A percentile compares a stretch with the other conserved stretches of the same genome.
Conservation (phyloP, 2,329 filamentous ascomycete genomes). For the Colletotrichum noveboracense region DNA sequence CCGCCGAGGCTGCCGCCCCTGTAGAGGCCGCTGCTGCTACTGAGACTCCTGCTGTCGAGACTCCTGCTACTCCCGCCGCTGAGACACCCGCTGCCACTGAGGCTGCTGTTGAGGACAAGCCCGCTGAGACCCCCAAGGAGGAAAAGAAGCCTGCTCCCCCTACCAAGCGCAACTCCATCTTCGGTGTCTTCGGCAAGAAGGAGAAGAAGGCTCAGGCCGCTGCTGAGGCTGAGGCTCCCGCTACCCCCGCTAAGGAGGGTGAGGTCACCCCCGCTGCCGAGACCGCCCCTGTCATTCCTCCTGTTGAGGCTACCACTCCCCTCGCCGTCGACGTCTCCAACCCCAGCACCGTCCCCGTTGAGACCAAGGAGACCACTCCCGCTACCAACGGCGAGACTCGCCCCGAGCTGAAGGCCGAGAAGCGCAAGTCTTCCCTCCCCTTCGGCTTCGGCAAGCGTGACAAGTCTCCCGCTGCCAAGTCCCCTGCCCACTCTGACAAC, state of each 20-base stretch:
- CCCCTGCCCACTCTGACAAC: constrained; percentile 51
- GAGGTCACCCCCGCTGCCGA: constrained; percentile 47
- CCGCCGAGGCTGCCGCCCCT: constrained; percentile 31
- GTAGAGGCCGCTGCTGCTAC: constrained; percentile 34
- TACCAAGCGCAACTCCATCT: constrained; percentile 63
- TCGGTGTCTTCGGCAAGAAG: constrained; percentile 59
- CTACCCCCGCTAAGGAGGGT: constrained; percentile 46
- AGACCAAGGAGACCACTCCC: constrained; percentile 49
- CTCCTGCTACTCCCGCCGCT: constrained; percentile 31
- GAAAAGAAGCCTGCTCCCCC: constrained; percentile 51
- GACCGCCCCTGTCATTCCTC: constrained; percentile 63
- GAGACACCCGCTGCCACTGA: constrained; percentile 39
- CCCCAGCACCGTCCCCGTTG: constrained; percentile 50
- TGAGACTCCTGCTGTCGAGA: constrained; percentile 36
- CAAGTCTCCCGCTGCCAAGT: constrained; percentile 50
- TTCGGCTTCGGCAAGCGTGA: constrained; percentile 75
- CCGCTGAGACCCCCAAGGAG: constrained; percentile 37
- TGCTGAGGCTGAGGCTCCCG: constrained; percentile 49
- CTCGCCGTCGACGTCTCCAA: constrained; percentile 59
- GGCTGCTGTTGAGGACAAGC: constrained; percentile 42
- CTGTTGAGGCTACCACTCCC: constrained; percentile 62
- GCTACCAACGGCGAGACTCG: constrained; percentile 58
- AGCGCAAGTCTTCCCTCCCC: constrained; percentile 79
- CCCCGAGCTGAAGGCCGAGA: constrained; percentile 72
- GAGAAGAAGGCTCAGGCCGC: constrained; percentile 65